Evolutionary conservation across 148 eudicot genomes (phyloP).

Genomic region (Camellia japonica): DNA sequence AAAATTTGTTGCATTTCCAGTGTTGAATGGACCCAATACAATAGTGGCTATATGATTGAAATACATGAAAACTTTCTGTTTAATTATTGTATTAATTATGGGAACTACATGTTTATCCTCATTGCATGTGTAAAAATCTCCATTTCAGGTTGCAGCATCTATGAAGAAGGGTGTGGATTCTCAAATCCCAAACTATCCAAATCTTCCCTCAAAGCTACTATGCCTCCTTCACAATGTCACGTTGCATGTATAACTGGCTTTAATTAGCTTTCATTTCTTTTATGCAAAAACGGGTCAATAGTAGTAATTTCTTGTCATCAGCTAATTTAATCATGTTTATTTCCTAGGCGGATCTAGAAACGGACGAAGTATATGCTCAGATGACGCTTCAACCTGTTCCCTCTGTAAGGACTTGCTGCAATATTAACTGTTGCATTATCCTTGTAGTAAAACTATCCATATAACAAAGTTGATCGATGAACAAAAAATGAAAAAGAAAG

Average conservation of each 20-base stretch:
- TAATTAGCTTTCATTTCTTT: neutral
- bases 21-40: neutral
- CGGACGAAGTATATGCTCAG: conserved; percentile 99
- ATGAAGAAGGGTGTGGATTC: conserved; percentile 84
- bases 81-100: neutral
- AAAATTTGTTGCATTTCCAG: neutral
- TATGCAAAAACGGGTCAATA: neutral
- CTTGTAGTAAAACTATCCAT: neutral
- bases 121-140: conserved; percentile 6
- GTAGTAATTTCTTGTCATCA: neutral
- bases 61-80: neutral
- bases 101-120: neutral
- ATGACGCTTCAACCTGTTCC: conserved; percentile 96
- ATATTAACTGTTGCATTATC: neutral
- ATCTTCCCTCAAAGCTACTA: conserved; percentile 81
- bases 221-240: conserved; percentile 89
- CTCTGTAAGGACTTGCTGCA: conserved; percentile 47
- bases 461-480: too few species aligned
- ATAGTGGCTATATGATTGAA: neutral
- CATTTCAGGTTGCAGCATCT: conserved; percentile 87
- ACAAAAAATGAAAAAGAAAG: neutral
- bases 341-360: conserved; percentile 95
- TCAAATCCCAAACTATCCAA: conserved; percentile 88
- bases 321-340: conserved; percentile 15
- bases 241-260: conserved; percentile 55